Evolutionary conservation across 257 asterid genomes (phyloP), one percentile per base, ranked within the genome.

Genomic region (Catharanthus roseus): DNA sequence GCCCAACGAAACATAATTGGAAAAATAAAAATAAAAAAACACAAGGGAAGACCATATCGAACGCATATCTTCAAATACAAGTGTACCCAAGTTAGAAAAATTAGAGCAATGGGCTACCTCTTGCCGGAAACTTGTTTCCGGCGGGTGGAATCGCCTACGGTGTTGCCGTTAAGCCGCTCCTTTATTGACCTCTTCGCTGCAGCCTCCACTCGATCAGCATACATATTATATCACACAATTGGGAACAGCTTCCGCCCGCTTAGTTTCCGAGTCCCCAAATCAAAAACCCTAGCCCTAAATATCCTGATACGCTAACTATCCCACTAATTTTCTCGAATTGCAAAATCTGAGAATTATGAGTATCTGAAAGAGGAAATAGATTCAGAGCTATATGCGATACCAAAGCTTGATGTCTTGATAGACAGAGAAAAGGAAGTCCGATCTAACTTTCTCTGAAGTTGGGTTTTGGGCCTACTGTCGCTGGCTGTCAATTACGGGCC

Each of bases 201-300:
- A 60, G 90, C 81, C 80, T 91, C 97, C 73, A 85, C 84, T 70
- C 88, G 95, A 87, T 91, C 97, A 78, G 97, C 95, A 77, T 91
- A 86, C 96, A 89, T 91, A n/a, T 60, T 73, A 58, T 4, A 13
- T 38, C 15, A 57, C 77, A 19, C 71, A 67, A 56, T 39, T 23
- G n/a, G 54, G 54, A 76, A 67, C 39, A 10, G 41, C 63, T 33
- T 49, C 71, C 76, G 77, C 78, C 64, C 65, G 33, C 45, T 44
- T 67, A 31, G 62, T 72, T 10, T 54, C n/a, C 45, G n/a, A 53
- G 6, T 50, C 24, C 41, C 71, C 19, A 51, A 42, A 53, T 55
- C 45, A 60, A 76, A 68, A 76, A 70, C 82, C 74, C 75, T 41
- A 80, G 41, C 56, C 81, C 85, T 75, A 90, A 71, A 80, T 85